Base-by-base conservation (phyloP, 2,329 filamentous ascomycete genomes). In the Fusarium circinatum region DNA sequence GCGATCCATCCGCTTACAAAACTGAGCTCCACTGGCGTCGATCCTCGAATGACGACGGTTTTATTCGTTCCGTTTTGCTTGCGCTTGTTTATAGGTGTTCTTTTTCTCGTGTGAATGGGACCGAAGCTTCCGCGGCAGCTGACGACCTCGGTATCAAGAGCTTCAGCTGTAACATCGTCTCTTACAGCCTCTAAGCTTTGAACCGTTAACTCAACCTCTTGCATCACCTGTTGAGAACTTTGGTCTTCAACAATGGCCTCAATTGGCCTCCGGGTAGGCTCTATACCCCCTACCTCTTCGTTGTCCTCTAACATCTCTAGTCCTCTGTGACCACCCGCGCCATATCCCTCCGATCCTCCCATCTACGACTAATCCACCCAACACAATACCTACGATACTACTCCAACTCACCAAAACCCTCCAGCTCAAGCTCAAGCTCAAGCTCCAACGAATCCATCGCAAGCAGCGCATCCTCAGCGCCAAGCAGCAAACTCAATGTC, bases 401-500 rank as follows among this genome's bases (percentile, higher is more conserved):
- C 30, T 79, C 76, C 49, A 58, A 70, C 22, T 68, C 78, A 4
- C 62, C 66, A n/a, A 65, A 57, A 26, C 30, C 44, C 22, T 56
- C 56, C 38, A 11, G 18, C 20, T 49, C 55, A 45, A 34, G 14
- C 17, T 51, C 48, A 11, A 47, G 13, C 2, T 38, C 51, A 18
- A 28, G 24, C 49, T 38, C 51, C 8, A 11, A 28, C 51, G 20
- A 28, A 2, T 55, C 51, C 34, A 55, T 55, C 24, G 34, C 51
- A 41, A 41, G 34, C 20, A 55, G 51, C 34, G 42, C 56, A 30
- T 58, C 56, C 32, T 58, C 42, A 49, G 3, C 42, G 6, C 15
- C 30, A 7, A 58, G 20, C 20, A 76, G 78, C 30, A 83, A 81
- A 65, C 80, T 80, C 64, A 83, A 82, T 52, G 71, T 83, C 15